Percentiles rank a stretch among this genome's conserved stretches.
These are phyloP conservation scores for Amaranthus cruentus DNA, from an alignment of 148 eudicot species.

Conservation along the genomic window DNA sequence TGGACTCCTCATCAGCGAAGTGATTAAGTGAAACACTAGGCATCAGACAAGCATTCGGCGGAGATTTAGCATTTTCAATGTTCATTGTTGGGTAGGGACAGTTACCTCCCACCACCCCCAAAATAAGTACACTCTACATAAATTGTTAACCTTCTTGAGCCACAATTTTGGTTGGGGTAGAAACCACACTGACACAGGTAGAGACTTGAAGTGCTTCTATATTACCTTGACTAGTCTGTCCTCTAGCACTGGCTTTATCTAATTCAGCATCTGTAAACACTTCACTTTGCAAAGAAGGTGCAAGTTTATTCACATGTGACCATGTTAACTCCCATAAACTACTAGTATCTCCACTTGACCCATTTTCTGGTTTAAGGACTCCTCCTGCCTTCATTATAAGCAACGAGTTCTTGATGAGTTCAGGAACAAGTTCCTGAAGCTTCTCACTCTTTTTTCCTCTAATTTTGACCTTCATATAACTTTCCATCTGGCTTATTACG, in stretches of 20 bases:
- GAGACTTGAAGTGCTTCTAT: slow-evolving; percentile 10
- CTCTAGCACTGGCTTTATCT: background rate
- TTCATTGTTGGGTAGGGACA: background rate
- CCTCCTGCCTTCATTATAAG: slow-evolving; percentile 64
- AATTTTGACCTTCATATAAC: slow-evolving; percentile 60
- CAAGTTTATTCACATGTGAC: slow-evolving; percentile 62
- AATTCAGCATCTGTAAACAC: slow-evolving; percentile 39
- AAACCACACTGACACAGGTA: background rate
- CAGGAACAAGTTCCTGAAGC: slow-evolving; percentile 64
- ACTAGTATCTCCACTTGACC: slow-evolving; percentile 35
- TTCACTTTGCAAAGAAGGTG: slow-evolving; percentile 51
- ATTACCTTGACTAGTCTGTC: slow-evolving; percentile 4
- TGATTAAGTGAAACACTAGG: background rate
- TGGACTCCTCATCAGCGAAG: background rate
- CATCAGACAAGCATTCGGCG: background rate
- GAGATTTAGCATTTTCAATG: background rate
- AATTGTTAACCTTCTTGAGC: slow-evolving; percentile 22
- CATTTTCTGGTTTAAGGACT: slow-evolving; percentile 47
- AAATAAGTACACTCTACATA: no score
- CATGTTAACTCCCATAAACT: slow-evolving; percentile 72
- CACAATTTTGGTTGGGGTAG: slow-evolving; percentile 23
- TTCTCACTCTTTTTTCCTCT: slow-evolving; percentile 66
- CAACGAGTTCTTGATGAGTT: slow-evolving; percentile 62
- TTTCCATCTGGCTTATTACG: slow-evolving; percentile 60
- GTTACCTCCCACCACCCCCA: no score